Evolutionary conservation across 2,329 filamentous ascomycete genomes (phyloP), one percentile per base, ranked within the genome.

Genomic region (Talaromyces sp.): DNA sequence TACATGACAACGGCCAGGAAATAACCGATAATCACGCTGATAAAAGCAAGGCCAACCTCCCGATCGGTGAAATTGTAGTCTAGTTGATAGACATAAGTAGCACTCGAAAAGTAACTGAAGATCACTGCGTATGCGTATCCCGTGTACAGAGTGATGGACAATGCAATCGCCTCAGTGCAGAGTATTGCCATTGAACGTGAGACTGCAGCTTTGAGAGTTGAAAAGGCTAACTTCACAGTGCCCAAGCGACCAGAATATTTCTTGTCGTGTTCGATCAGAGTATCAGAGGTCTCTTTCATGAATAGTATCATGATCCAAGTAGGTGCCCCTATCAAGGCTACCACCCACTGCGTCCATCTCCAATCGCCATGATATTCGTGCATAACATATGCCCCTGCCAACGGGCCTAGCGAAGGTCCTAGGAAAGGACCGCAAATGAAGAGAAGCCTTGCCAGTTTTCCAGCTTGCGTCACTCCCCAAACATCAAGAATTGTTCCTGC

Each of bases 31-130:
- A 92, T 86, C 86, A 96, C 90, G 66, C 90, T 91, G 70, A 96
- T 89, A 78, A 92, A 95, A 10, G 90, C 86, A 13, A 96, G 83
- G 1, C 91, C 92, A 1, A 86, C 84, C 37, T 90, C 75, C 63
- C 92, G 91, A 2, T 82, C 70, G 41, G 78, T 85, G 80, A 93
- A 90, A 57, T 27, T n/a, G 41, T 54, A 67, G 41, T 57, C 57
- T 15, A 62, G 9, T n/a, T 35, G 2, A 79, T 94, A 96, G 64
- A 95, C 90, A 45, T 94, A 85, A 1, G 90, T 88, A 72, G 95
- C 95, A 1, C 91, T 90, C 0, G 91, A 93, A 63, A 96, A 82
- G 81, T 93, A 94, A 49, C 93, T 87, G 73, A 95, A 96, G 2
- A 96, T 85, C 1, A 94, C 82, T 10, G 84, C 89, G 73, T 92